These are phyloP conservation scores for Tilletia walkeri DNA, from an alignment of 1,284 basidiomycete species.

Conservation along the genomic window DNA sequence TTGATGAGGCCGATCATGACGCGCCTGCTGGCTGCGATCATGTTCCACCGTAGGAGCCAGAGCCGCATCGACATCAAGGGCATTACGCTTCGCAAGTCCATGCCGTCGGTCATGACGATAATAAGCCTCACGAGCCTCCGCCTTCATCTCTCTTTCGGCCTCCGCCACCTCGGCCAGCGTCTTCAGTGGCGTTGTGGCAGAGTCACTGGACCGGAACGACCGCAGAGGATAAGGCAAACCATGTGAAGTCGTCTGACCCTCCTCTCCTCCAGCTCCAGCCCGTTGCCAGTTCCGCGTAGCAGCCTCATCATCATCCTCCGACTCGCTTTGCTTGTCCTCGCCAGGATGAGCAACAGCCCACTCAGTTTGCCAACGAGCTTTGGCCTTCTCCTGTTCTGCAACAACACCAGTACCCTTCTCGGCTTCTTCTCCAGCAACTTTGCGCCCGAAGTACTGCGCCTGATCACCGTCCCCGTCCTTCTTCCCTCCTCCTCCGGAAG, in stretches of 20 bases:
- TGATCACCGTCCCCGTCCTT: too few species aligned
- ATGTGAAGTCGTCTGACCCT: not conserved
- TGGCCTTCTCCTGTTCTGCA: not conserved
- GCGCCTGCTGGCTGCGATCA: not conserved
- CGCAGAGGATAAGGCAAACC: not conserved
- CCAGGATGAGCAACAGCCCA: slow-evolving; percentile 4
- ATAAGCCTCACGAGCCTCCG: not conserved
- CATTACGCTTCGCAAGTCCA: not conserved
- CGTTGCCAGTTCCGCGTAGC: not conserved
- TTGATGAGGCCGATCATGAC: not conserved
- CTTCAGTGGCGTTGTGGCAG: not conserved
- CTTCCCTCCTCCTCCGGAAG: too few species aligned
- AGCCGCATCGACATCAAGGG: too few species aligned
- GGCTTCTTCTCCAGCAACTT: too few species aligned
- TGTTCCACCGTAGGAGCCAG: not conserved
- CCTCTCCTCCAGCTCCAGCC: not conserved
- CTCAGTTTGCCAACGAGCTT: not conserved
- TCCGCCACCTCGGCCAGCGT: slow-evolving; percentile 1
- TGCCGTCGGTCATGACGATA: not conserved
- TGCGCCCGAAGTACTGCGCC: too few species aligned
- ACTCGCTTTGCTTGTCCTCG: not conserved
- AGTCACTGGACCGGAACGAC: slow-evolving; percentile 4
- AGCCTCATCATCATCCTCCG: not conserved
- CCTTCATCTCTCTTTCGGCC: not conserved
- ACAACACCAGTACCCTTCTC: too few species aligned